Conservation (phyloP, 768 basidiomycete genomes). For the Lactifluus echinatus region DNA sequence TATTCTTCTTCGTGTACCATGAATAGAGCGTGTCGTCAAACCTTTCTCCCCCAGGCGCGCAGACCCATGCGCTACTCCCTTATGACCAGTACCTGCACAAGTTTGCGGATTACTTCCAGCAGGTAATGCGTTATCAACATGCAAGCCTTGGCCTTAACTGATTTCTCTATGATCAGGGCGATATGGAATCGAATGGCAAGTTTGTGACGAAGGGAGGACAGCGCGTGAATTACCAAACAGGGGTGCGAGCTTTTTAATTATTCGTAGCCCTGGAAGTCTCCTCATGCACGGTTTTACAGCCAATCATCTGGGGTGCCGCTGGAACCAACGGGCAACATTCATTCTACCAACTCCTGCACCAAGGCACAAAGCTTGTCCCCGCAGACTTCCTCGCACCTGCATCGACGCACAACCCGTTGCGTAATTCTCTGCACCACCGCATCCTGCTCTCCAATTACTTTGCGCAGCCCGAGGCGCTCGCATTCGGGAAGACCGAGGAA, state of each 20-base stretch:
- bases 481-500: slow-evolving; percentile 94
- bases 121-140: slow-evolving; percentile 32
- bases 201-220: slow-evolving; percentile 89
- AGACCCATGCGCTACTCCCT: slow-evolving; percentile 91
- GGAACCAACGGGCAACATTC: slow-evolving; percentile 99
- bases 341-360: slow-evolving; percentile 96
- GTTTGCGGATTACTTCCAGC: slow-evolving; percentile 99
- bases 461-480: slow-evolving; percentile 94
- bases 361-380: slow-evolving; percentile 88
- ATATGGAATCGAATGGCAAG: slow-evolving; percentile 99
- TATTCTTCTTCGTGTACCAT: neutral
- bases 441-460: slow-evolving; percentile 98
- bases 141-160: neutral
- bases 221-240: slow-evolving; percentile 93
- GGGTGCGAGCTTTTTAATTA: slow-evolving; percentile 45
- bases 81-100: slow-evolving; percentile 99
- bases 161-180: slow-evolving; percentile 43
- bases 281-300: slow-evolving; percentile 35
- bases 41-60: slow-evolving; percentile 49
- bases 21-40: neutral
- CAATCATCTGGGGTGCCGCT: slow-evolving; percentile 98
- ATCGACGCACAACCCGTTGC: slow-evolving; percentile 83
- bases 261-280: neutral
- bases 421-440: slow-evolving; percentile 83
- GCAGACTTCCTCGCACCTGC: slow-evolving; percentile 89